These are phyloP conservation scores for Mrakia frigida DNA, from an alignment of 768 basidiomycete species.

Conservation along the genomic window DNA sequence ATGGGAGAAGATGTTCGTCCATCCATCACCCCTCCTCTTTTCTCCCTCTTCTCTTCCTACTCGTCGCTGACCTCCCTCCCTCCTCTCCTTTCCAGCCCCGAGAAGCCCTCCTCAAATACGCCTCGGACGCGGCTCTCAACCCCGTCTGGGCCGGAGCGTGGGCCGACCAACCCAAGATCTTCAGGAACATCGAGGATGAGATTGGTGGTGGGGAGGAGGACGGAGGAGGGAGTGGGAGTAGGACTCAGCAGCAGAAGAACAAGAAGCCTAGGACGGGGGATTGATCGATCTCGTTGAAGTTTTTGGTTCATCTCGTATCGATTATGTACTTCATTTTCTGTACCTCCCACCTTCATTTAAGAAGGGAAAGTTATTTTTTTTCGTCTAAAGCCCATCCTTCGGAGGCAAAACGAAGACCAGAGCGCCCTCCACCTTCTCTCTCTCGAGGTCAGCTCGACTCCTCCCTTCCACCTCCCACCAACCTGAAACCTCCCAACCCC, in stretches of 20 bases:
- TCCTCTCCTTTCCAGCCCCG: conserved; percentile 63
- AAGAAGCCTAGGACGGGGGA: background rate
- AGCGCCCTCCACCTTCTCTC: too few relatives aligned
- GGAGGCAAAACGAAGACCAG: too few relatives aligned
- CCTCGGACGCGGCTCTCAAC: conserved; percentile 66
- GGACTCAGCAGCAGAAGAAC: background rate
- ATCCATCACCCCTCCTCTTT: conserved; percentile 15
- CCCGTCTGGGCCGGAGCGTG: conserved; percentile 45
- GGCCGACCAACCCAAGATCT: conserved; percentile 31
- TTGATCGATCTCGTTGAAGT: conserved; percentile 32
- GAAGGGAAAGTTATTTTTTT: too few relatives aligned
- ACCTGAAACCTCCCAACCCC: too few relatives aligned
- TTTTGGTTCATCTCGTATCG: too few relatives aligned
- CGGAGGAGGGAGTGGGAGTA: background rate
- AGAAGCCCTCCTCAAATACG: conserved; percentile 92
- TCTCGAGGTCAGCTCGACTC: too few relatives aligned
- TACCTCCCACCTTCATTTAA: too few relatives aligned
- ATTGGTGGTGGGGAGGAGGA: background rate
- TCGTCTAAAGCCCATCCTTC: too few relatives aligned
- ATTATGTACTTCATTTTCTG: too few relatives aligned
- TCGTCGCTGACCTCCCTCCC: conserved; percentile 31
- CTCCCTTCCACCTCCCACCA: too few relatives aligned
- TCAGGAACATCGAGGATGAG: conserved; percentile 30
- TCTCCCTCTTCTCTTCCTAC: background rate
- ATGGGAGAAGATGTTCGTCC: conserved; percentile 89